Conservation (phyloP, 83 land plant genomes). For the Diphasiastrum complanatum region DNA sequence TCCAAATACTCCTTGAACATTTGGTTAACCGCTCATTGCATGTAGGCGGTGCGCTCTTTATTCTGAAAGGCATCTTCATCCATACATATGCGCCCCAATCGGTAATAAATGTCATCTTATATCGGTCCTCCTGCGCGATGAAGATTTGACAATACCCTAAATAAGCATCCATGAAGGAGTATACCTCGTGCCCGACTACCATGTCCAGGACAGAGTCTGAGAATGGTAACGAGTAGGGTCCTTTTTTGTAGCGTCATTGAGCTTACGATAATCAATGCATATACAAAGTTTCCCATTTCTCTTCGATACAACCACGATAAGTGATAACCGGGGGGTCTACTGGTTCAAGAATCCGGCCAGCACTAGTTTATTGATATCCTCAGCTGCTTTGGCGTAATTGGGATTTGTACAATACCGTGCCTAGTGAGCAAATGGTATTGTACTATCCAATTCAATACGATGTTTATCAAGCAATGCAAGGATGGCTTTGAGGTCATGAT, state of each 20-base stretch:
- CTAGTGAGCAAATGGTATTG: not conserved
- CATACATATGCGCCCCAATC: no score
- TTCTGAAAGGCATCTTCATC: no score
- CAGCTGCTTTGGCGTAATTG: not conserved
- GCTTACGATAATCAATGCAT: no score
- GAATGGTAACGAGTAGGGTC: no score
- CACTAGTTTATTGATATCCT: not conserved
- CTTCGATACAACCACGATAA: not conserved
- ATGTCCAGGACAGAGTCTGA: no score
- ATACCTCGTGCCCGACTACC: no score
- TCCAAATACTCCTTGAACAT: not conserved
- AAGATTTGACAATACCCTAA: no score
- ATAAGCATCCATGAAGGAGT: no score
- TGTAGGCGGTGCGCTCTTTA: no score
- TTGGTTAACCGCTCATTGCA: not conserved
- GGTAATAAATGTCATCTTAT: no score
- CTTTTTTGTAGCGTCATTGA: no score
- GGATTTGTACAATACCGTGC: constrained; percentile 2
- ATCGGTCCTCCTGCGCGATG: no score
- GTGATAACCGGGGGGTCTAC: not conserved
- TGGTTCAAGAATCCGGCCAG: not conserved
- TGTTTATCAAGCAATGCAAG: not conserved
- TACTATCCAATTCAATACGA: not conserved
- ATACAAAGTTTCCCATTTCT: not conserved
- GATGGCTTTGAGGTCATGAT: constrained; percentile 8